Conservation (phyloP, 2,329 filamentous ascomycete species). For the Fusarium chaquense region DNA sequence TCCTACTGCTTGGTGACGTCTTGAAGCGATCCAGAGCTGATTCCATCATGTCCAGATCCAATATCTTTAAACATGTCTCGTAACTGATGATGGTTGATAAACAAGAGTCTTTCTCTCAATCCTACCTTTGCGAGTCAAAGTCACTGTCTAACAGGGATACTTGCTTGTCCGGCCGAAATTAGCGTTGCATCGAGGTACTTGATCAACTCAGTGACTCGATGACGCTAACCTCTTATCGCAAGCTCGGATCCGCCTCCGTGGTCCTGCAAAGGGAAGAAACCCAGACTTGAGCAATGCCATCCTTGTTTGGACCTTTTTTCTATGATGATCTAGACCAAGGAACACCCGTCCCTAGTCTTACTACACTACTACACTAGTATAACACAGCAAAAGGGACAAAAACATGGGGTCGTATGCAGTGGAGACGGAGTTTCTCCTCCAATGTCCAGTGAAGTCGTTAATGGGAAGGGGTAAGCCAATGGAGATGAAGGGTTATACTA, state of each 20-base stretch:
- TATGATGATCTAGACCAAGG: constrained; percentile 20
- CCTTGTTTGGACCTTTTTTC: constrained; percentile 15
- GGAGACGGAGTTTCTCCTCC: constrained; percentile 2
- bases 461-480: neutral
- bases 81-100: neutral
- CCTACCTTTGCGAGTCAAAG: neutral
- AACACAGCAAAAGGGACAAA: neutral
- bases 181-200: constrained; percentile 7
- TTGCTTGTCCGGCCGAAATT: neutral
- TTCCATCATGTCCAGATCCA: neutral
- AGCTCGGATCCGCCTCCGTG: constrained; percentile 26
- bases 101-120: neutral
- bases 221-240: constrained; percentile 11
- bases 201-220: constrained; percentile 14
- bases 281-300: neutral
- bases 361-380: neutral
- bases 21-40: neutral
- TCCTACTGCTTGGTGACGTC: constrained; percentile 1
- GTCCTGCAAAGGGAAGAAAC: constrained; percentile 19
- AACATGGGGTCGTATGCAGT: neutral
- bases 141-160: neutral
- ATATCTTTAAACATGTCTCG: neutral
- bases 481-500: neutral
- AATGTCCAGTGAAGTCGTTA: neutral
- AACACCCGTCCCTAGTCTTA: neutral